Conservation (phyloP, 768 basidiomycete species). For the Tylopilus balloui region DNA sequence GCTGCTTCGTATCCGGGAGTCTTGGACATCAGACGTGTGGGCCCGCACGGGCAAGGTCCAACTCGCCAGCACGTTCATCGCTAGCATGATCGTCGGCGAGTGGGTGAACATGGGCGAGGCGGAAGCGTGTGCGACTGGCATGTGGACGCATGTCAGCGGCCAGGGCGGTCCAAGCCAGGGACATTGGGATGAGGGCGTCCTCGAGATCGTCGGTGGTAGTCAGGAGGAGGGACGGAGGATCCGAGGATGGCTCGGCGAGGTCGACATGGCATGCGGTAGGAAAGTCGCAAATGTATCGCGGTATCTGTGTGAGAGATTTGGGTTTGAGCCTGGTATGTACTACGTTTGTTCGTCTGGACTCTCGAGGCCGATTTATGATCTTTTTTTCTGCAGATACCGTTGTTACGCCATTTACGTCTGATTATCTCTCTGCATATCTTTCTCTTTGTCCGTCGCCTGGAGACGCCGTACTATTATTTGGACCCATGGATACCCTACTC, state of each 20-base stretch:
- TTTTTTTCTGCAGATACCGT: slow-evolving; percentile 49
- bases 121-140: slow-evolving; percentile 73
- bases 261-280: slow-evolving; percentile 61
- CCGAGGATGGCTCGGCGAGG: slow-evolving; percentile 79
- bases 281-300: slow-evolving; percentile 63
- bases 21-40: slow-evolving; percentile 76
- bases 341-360: background rate
- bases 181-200: slow-evolving; percentile 74
- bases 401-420: slow-evolving; percentile 72
- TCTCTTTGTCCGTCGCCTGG: slow-evolving; percentile 67
- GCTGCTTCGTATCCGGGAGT: slow-evolving; percentile 72
- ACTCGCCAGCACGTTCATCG: slow-evolving; percentile 71
- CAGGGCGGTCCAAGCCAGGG: slow-evolving; percentile 36
- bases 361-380: background rate
- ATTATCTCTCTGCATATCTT: slow-evolving; percentile 72
- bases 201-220: slow-evolving; percentile 75
- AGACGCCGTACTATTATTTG: slow-evolving; percentile 76
- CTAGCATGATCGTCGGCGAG: slow-evolving; percentile 65
- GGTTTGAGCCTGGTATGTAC: slow-evolving; percentile 65
- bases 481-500: slow-evolving; percentile 75
- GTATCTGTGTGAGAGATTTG: slow-evolving; percentile 76
- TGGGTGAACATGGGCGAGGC: slow-evolving; percentile 71
- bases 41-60: slow-evolving; percentile 70
- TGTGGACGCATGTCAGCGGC: slow-evolving; percentile 56
- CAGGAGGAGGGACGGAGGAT: slow-evolving; percentile 70